Evolutionary conservation across 2,329 filamentous ascomycete species (phyloP).

Genomic region (Pyrenophora teres): DNA sequence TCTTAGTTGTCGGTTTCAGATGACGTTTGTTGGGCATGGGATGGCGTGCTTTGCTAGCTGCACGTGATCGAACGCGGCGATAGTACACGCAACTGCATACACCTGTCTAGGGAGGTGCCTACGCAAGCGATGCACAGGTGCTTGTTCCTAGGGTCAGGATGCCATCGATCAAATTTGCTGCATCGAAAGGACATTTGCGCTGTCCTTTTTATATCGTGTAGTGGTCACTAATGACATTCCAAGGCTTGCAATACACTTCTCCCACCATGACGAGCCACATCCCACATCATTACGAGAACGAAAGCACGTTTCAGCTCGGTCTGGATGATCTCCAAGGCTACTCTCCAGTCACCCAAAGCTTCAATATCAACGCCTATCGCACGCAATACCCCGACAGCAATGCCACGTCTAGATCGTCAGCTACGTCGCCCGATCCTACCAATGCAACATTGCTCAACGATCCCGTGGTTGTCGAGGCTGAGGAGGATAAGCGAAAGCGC

Average conservation of each 20-base stretch:
- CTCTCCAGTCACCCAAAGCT: conserved; percentile 33
- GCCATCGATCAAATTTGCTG: conserved; percentile 9
- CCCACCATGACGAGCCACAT: conserved; percentile 36
- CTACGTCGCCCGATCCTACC: conserved; percentile 29
- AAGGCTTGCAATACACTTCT: conserved; percentile 38
- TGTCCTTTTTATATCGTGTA: conserved; percentile 6
- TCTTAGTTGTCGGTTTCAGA: conserved; percentile 22
- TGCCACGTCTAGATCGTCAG: conserved; percentile 34
- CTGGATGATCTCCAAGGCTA: conserved; percentile 40
- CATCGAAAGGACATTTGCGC: neutral
- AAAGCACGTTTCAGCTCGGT: conserved; percentile 23
- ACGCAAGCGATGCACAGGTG: conserved; percentile 17
- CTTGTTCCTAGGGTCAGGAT: neutral
- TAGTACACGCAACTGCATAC: conserved; percentile 12
- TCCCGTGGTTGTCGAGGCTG: conserved; percentile 56
- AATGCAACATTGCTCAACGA: conserved; percentile 24
- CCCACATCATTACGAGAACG: conserved; percentile 31
- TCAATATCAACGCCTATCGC: conserved; percentile 32
- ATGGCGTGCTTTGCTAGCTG: conserved; percentile 24
- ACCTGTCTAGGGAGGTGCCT: conserved; percentile 27
- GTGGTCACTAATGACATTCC: conserved; percentile 31
- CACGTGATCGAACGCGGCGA: conserved; percentile 24
- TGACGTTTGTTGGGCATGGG: conserved; percentile 29
- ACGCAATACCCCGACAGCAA: conserved; percentile 43
- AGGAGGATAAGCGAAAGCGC: conserved; percentile 87